Conservation (phyloP, 495 filamentous ascomycete species). For the Trichoderma orchidacearum region DNA sequence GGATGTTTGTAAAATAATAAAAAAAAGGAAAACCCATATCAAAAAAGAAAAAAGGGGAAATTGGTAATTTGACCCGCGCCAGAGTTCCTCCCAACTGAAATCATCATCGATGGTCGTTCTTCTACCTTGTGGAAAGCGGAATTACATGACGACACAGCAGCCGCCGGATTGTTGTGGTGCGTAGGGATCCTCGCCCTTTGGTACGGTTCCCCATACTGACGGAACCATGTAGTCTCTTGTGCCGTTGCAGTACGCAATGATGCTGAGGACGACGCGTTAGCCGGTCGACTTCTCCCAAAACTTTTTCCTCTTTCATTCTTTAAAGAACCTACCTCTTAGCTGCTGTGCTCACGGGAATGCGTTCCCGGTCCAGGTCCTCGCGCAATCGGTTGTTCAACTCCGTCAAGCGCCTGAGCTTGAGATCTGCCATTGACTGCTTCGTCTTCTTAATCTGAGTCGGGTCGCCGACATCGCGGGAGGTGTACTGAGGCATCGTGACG, state of each 20-base stretch:
- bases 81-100: neutral
- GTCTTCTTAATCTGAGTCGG: conserved; percentile 74
- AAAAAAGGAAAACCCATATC: neutral
- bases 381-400: conserved; percentile 89
- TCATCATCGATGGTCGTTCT: neutral
- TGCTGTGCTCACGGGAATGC: conserved; percentile 91
- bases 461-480: conserved; percentile 43
- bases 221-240: conserved; percentile 99
- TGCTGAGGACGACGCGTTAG: conserved; percentile 35
- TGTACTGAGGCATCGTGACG: conserved; percentile 38
- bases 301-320: neutral
- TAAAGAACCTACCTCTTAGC: conserved; percentile 59
- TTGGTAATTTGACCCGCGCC: neutral
- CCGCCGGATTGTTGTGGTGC: conserved; percentile 79
- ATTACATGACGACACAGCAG: conserved; percentile 90
- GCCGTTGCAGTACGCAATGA: conserved; percentile 91
- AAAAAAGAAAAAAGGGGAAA: neutral
- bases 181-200: conserved; percentile 91
- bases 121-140: neutral
- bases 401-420: conserved; percentile 89
- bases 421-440: conserved; percentile 97
- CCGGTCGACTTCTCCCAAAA: conserved; percentile 2
- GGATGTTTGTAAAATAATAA: neutral
- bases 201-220: conserved; percentile 86
- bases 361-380: conserved; percentile 87